Evolutionary conservation across 2,329 filamentous ascomycete species (phyloP).

Genomic region (Curvularia verruculosa): DNA sequence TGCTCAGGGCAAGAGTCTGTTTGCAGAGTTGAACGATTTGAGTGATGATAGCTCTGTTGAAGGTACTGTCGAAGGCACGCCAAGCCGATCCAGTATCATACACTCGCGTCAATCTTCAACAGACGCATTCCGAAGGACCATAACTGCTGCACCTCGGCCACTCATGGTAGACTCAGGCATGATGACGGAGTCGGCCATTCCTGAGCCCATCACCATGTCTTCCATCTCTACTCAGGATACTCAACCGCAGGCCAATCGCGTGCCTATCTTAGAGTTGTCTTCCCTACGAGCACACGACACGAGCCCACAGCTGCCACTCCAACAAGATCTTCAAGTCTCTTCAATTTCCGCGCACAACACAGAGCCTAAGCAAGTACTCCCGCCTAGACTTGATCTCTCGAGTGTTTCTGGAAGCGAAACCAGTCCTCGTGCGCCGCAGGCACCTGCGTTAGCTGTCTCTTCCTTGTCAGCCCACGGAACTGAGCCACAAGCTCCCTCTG

Average conservation of each 20-base stretch:
- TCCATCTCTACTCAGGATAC: constrained; percentile 40
- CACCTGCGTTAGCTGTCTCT: constrained; percentile 26
- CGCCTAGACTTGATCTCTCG: constrained; percentile 33
- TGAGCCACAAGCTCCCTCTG: constrained; percentile 22
- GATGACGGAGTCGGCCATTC: constrained; percentile 67
- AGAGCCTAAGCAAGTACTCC: constrained; percentile 22
- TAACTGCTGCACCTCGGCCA: constrained; percentile 32
- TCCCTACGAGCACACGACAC: constrained; percentile 39
- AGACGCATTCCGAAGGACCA: constrained; percentile 31
- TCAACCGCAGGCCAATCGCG: constrained; percentile 27
- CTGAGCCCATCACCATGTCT: constrained; percentile 39
- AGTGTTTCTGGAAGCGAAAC: constrained; percentile 37
- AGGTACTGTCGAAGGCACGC: constrained; percentile 45
- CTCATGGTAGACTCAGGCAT: constrained; percentile 65
- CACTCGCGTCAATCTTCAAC: constrained; percentile 43
- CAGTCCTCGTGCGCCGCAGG: constrained; percentile 23
- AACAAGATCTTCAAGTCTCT: constrained; percentile 29
- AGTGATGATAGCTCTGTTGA: constrained; percentile 54
- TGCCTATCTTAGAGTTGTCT: constrained; percentile 30
- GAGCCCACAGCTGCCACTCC: constrained; percentile 24
- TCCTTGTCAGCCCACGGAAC: constrained; percentile 32
- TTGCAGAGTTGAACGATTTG: constrained; percentile 86
- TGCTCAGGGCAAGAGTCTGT: constrained; percentile 76
- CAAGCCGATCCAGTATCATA: constrained; percentile 41
- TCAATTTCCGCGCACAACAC: constrained; percentile 32